Conservation (phyloP, 345 rosid genomes). For the Brassica napus region DNA sequence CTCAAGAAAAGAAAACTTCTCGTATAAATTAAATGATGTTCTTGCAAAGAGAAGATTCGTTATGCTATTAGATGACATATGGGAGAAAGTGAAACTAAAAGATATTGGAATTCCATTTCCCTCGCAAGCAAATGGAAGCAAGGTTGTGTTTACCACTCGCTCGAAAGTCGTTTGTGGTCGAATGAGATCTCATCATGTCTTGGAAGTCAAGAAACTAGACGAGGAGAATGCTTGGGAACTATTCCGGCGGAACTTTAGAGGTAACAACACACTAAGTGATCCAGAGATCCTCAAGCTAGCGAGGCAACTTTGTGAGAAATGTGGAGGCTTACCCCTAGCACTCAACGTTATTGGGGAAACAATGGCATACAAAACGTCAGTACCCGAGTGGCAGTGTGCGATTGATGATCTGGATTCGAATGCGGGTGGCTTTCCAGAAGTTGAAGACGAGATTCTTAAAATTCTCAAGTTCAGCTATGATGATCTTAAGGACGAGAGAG, state of each 20-base stretch:
- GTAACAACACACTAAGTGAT: neutral
- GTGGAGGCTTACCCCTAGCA: neutral
- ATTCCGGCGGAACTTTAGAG: neutral
- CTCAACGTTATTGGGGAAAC: neutral
- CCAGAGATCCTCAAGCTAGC: neutral
- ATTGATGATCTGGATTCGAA: neutral
- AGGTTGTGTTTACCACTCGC: neutral
- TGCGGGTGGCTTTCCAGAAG: neutral
- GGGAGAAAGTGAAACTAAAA: neutral
- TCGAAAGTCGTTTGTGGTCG: neutral
- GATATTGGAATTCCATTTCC: neutral
- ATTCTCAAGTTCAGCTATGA: neutral
- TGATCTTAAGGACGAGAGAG: neutral
- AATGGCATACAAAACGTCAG: neutral
- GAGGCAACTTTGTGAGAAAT: neutral
- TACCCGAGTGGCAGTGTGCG: neutral
- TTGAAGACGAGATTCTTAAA: neutral
- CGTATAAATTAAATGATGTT: neutral
- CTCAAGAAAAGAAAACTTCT: neutral
- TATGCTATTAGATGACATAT: neutral
- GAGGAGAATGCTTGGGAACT: neutral
- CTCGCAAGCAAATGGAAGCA: neutral
- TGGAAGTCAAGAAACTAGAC: neutral
- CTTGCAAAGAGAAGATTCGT: neutral
- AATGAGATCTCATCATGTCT: neutral